These are phyloP conservation scores for Podospora bellae-mahoneyi DNA, from an alignment of 495 filamentous ascomycete genomes.

Conservation along the genomic window DNA sequence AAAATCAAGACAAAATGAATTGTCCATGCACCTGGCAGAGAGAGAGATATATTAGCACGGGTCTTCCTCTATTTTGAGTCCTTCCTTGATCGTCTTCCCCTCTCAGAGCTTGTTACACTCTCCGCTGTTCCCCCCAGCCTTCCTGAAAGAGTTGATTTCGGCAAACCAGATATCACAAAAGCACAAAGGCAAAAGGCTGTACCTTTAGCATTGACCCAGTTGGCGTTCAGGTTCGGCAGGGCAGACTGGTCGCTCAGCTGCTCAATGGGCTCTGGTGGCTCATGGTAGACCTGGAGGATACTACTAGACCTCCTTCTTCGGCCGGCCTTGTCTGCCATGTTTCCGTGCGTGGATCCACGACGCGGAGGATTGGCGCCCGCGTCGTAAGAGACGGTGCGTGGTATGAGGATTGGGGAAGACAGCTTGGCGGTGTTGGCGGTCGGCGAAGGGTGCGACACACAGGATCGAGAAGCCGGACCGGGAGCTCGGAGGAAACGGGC, in stretches of 20 bases:
- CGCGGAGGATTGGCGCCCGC: conserved; percentile 64
- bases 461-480: conserved; percentile 4
- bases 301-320: conserved; percentile 90
- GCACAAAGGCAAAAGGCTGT: conserved; percentile 8
- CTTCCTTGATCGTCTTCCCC: not conserved
- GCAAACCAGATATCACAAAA: not conserved
- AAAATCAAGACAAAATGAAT: conserved; percentile 93
- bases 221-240: conserved; percentile 90
- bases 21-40: conserved; percentile 77
- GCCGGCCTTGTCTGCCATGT: conserved; percentile 55
- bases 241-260: conserved; percentile 94
- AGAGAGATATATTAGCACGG: not conserved
- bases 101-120: too few species aligned
- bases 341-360: conserved; percentile 39
- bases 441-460: conserved; percentile 26
- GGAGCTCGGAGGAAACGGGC: not conserved
- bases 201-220: conserved; percentile 99
- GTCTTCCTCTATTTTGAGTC: conserved; percentile 13
- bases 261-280: conserved; percentile 89
- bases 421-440: conserved; percentile 70
- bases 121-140: too few species aligned
- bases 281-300: conserved; percentile 81
- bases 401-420: conserved; percentile 73
- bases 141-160: too few species aligned
- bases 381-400: conserved; percentile 77